A percentile compares a stretch with the other conserved stretches of the same genome.
These are phyloP conservation scores for Usnea hakonensis DNA, from an alignment of 495 filamentous ascomycete genomes.

Conservation along the genomic window DNA sequence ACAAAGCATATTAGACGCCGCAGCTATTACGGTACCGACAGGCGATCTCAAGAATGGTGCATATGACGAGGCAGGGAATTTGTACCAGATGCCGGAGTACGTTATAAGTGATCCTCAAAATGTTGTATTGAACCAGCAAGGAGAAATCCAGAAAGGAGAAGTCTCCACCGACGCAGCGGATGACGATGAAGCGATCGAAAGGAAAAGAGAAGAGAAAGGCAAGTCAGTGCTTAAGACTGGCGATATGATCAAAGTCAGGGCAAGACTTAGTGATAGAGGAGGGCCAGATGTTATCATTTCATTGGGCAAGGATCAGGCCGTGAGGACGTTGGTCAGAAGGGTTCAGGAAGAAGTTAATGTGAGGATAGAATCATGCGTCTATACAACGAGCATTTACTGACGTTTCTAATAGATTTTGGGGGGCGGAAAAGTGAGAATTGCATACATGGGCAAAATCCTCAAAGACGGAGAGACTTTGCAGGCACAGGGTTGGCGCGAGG, in stretches of 20 bases:
- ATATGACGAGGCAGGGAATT: constrained; percentile 69
- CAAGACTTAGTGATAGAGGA: constrained; percentile 62
- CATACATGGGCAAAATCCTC: constrained; percentile 72
- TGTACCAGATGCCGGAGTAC: constrained; percentile 69
- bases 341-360: constrained; percentile 60
- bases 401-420: constrained; percentile 22
- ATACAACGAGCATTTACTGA: not conserved
- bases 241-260: constrained; percentile 49
- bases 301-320: constrained; percentile 53
- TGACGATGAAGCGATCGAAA: constrained; percentile 46
- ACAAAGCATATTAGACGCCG: constrained; percentile 68
- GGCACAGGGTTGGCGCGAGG: constrained; percentile 67
- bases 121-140: constrained; percentile 38
- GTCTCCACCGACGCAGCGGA: constrained; percentile 35
- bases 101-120: constrained; percentile 71
- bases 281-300: constrained; percentile 55
- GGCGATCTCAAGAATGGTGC: constrained; percentile 63
- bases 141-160: constrained; percentile 20
- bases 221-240: constrained; percentile 39
- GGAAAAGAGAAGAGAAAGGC: constrained; percentile 61
- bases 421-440: constrained; percentile 55
- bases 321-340: constrained; percentile 53
- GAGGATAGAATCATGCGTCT: constrained; percentile 28
- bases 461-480: constrained; percentile 55
- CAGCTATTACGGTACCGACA: constrained; percentile 70